Evolutionary conservation across 345 rosid genomes (phyloP), one percentile per base, ranked within the genome.

Genomic region (Combretum micranthum): DNA sequence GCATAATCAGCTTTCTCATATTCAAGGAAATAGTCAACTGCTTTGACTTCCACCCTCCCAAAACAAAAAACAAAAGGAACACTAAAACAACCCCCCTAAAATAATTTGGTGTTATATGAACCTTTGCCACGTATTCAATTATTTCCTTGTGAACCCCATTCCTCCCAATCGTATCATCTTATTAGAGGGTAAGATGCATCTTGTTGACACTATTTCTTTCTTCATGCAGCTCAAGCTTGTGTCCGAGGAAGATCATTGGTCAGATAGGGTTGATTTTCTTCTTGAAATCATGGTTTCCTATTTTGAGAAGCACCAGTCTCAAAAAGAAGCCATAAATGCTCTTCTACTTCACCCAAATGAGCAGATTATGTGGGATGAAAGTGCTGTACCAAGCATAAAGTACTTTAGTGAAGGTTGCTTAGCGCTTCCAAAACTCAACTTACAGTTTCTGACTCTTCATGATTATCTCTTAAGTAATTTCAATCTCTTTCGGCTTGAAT

Each of bases 351-450:
- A 93, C 75, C 99, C 99, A 45, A 93, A 93, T 63, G 99, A 93
- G 83, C 99, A 85, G 72, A 85, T 93, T 60, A 93, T 93, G 97
- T 93, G 99, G 99, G 97, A 93, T 67, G 99, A 93, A 74, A 93
- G 99, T 52, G 76, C 89, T 71, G 96, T 93, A 46, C 99, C 99
- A 3, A 93, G 99, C 78, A 93, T 93, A 62, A 93, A 93, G 71
- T 93, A 88, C 67, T 93, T 97, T 47, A 97, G 99, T 52, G 99
- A 93, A 83, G 96, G 99, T 52, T 93, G 99, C 72, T 80, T 93
- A 64, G 99, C 99, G 59, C 97, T 93, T 68, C 99, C 99, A 26
- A 93, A 93, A 77, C 94, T 93, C 60, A 93, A 93, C 76, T 78
- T 93, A 57, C 99, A 93, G 70, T 89, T 93, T 68, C 64, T 93